phyloP scores from a whole-genome alignment of 2,329 filamentous ascomycete species.

The Pseudohalonectria lignicola region DNA sequence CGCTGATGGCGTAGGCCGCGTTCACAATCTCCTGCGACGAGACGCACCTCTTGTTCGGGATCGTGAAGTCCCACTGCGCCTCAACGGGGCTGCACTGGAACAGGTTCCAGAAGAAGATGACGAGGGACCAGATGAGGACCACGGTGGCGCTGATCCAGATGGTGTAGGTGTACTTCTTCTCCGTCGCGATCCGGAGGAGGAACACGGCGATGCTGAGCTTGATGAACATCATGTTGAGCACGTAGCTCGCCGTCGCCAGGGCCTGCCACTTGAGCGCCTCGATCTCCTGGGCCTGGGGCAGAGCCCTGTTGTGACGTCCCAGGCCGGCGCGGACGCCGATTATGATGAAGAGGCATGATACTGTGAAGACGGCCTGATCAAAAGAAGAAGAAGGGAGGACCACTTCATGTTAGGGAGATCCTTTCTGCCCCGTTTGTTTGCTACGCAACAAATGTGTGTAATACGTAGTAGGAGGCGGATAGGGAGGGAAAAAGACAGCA shows the following conservation, averaged over 20 bases:
- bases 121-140: constrained; percentile 32
- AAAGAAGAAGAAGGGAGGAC: no score
- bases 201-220: constrained; percentile 45
- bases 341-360: constrained; percentile 34
- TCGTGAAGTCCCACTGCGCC: constrained; percentile 41
- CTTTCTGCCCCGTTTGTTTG: no score
- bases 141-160: constrained; percentile 33
- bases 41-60: constrained; percentile 30
- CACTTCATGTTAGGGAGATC: no score
- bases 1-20: constrained; percentile 39
- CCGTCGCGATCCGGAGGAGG: constrained; percentile 33
- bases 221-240: constrained; percentile 44
- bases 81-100: constrained; percentile 39
- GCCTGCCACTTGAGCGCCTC: constrained; percentile 42
- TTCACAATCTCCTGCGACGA: constrained; percentile 28
- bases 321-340: constrained; percentile 29
- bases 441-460: no score
- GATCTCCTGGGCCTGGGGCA: constrained; percentile 27
- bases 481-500: no score
- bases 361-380: constrained; percentile 34
- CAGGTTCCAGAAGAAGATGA: constrained; percentile 40
- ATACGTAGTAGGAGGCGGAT: no score
- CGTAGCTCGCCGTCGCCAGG: constrained; percentile 36
- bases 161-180: constrained; percentile 34
- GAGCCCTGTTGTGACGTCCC: constrained; percentile 34